These are phyloP conservation scores for Sporothrix mexicana DNA, from an alignment of 2,329 filamentous ascomycete genomes.

Conservation along the genomic window DNA sequence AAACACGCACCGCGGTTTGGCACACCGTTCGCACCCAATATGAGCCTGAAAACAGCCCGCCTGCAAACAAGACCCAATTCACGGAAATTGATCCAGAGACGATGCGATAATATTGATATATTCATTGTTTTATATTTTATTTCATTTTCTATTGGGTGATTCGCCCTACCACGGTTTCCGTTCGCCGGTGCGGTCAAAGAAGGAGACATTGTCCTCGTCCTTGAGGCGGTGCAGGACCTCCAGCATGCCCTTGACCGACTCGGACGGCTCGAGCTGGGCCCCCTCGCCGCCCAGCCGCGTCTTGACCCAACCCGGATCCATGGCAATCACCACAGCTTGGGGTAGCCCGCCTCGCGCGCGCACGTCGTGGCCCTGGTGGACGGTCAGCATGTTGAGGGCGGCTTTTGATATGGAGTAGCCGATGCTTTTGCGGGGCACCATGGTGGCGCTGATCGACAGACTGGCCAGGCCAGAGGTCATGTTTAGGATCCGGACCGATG, in stretches of 20 bases:
- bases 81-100: no score
- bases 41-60: background rate
- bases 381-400: constrained; percentile 45
- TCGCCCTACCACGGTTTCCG: constrained; percentile 40
- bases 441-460: constrained; percentile 42
- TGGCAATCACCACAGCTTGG: constrained; percentile 41
- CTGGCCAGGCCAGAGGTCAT: constrained; percentile 51
- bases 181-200: constrained; percentile 39
- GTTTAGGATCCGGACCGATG: constrained; percentile 47
- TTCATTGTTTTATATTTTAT: background rate
- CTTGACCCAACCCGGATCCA: constrained; percentile 48
- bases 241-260: constrained; percentile 62
- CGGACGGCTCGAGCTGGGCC: constrained; percentile 41
- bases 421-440: constrained; percentile 42
- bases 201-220: constrained; percentile 49
- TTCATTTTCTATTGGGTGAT: background rate
- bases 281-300: constrained; percentile 44
- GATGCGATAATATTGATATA: no score
- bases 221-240: constrained; percentile 76
- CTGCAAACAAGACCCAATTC: background rate
- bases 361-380: constrained; percentile 42
- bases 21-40: background rate
- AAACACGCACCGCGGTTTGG: background rate
- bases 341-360: constrained; percentile 35
- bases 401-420: constrained; percentile 47